Base-by-base conservation (phyloP, 2,329 filamentous ascomycete genomes). In the Fusarium nodosum region DNA sequence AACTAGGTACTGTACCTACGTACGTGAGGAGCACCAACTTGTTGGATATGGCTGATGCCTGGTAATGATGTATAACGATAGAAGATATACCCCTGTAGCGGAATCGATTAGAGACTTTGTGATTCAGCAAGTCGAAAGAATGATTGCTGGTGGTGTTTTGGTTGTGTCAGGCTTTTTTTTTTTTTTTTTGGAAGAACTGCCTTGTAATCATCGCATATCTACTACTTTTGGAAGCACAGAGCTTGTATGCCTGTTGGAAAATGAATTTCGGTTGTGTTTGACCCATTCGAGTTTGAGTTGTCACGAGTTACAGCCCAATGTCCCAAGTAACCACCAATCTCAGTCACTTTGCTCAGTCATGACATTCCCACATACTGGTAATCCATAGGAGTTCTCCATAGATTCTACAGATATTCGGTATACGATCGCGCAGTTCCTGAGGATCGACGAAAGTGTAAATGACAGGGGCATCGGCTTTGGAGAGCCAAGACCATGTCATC, bases 401-500 rank as follows among this genome's bases (percentile, higher is more conserved):
- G 33, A 39, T 51, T 26, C 15, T 39, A n/a, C n/a, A n/a, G 36
- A 22, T 39, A 20, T 22, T 30, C 48, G 24, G 24, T 38, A 24
- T 36, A 47, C 31, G 22, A 48, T 18, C 26, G 38, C 16, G 36
- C 41, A 38, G 31, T 31, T 46, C 53, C 26, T 38, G 34, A 18
- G 31, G 22, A 65, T 60, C 60, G 38, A 31, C 44, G 26, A 47
- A 51, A 54, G 39, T 47, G 46, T 47, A 46, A 41, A 48, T 41
- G 34, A 36, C 34, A 38, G 30, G 60, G 41, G 39, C 26, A 36
- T 65, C 46, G 31, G 36, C 26, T 63, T 63, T 63, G n/a, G 22
- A 36, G 31, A 28, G 24, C 41, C 18, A 36, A 28, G 20, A 28
- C 15, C 42, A 46, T 41, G 31, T 33, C 39, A 28, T 36, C 28